Evolutionary conservation across 2,329 filamentous ascomycete species (phyloP), one percentile per base, ranked within the genome.

Genomic region (Fusarium sp.): DNA sequence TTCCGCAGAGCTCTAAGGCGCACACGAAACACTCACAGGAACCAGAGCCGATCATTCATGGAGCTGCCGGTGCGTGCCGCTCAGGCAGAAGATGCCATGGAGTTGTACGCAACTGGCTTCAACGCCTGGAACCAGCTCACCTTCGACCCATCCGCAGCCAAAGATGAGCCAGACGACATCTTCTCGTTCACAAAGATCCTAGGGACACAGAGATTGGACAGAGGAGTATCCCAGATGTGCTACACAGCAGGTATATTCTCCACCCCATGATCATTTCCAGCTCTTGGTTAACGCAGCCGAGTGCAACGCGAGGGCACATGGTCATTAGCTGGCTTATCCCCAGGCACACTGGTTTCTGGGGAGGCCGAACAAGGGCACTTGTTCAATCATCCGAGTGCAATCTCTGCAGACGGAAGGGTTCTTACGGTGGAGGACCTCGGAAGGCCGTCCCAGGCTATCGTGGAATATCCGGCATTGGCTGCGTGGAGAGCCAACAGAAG

Each of bases 101-200:
- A 87, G 62, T 79, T 92, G 6, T 88, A 88, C 77, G 88, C 86
- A 48, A 75, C 87, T 4, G 90, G 90, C 45, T 87, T 89, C 81
- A 92, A 92, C 76, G 88, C 89, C 64, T 92, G 88, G 88, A 80
- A 82, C 65, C 89, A 92, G 75, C 83, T 91, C 18, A 73, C 77
- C 3, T 87, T 90, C 14, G 69, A 67, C 16, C 20, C 33, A 48
- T 9, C 56, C 11, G 6, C 43, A 24, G 6, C 18, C 8, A 69
- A 68, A 5, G 57, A 77, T 2, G 85, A 89, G 45, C 84, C 85
- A 5, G 80, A 84, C 6, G 90, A 91, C 75, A 20, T 89, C 5
- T 68, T 68, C 20, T 69, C 76, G 1, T 91, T 91, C 69, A 81
- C 80, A 50, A 82, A 82, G 59, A 76, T 89, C 7, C 76, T 89